Evolutionary conservation across 2,329 filamentous ascomycete species (phyloP), one percentile per base, ranked within the genome.

Genomic region (Alternaria tenuissima): DNA sequence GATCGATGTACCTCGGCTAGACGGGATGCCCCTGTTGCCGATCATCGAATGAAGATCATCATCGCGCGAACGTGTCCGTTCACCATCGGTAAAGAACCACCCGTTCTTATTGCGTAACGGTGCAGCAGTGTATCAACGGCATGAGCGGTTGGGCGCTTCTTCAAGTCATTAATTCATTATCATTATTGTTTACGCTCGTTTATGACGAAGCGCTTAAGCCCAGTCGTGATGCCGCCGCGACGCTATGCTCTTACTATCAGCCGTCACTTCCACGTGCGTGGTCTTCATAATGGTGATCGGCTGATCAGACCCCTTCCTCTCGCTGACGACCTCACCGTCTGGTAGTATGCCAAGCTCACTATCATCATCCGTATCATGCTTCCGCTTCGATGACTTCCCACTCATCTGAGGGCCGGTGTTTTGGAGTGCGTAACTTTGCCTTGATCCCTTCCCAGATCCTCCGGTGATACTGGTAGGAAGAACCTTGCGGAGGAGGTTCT

Each of bases 391-490:
- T 1, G 52, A 26, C 34, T 57, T 67, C 0, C 44, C 52, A 14
- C 53, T 65, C 2, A 52, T 34, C 7, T 55, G 58, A 20, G 59
- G 65, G 3, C 62, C 63, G 2, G 64, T 28, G 4, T 47, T 55
- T 7, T 66, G 64, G 30, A 71, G 57, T 14, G 46, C 60, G 20
- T 70, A 73, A 51, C 65, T 69, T 38, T 70, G 62, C 20, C 57
- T 56, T 1, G 62, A 60, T 28, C 39, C 53, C 39, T 57, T 68
- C 3, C 61, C 61, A 9, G 65, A 49, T 2, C 59, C 56, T 16
- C 68, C 68, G 7, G 61, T 47, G 2, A 72, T 18, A 32, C 63
- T 69, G n/a, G 63, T 55, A 1, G 71, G 71, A 0, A 72, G 47
- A 1, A 72, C 52, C n/a, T 60, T 61, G 43, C 59, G 66, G 11